Conservation (phyloP, 2,329 filamentous ascomycete species). For the Phaeosphaeriaceae sp. region DNA sequence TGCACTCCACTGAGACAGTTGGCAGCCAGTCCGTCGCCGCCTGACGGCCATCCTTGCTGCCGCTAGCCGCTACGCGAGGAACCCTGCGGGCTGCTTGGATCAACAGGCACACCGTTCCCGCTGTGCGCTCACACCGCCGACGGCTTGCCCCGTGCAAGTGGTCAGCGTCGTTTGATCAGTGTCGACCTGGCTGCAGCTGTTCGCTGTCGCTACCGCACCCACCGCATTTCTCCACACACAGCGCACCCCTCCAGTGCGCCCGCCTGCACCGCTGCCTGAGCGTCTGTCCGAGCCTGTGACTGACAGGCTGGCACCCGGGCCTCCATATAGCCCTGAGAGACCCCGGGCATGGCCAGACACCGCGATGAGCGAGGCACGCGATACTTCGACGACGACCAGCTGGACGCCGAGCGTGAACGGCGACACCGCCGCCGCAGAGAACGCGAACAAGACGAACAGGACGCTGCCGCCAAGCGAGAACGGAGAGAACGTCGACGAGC, state of each 20-base stretch:
- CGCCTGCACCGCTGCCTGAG: slow-evolving; percentile 44
- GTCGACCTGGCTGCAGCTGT: slow-evolving; percentile 35
- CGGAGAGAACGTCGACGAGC: slow-evolving; percentile 42
- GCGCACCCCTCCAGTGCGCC: slow-evolving; percentile 26
- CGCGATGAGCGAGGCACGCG: slow-evolving; percentile 40
- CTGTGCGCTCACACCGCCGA: slow-evolving; percentile 39
- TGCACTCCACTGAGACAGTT: slow-evolving; percentile 29
- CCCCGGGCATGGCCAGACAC: slow-evolving; percentile 44
- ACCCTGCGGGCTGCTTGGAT: slow-evolving; percentile 37
- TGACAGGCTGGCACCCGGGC: slow-evolving; percentile 26
- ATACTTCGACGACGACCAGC: slow-evolving; percentile 36
- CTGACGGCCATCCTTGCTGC: slow-evolving; percentile 34
- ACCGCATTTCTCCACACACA: slow-evolving; percentile 34
- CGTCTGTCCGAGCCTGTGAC: slow-evolving; percentile 38
- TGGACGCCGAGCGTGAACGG: slow-evolving; percentile 36
- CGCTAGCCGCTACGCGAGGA: slow-evolving; percentile 28
- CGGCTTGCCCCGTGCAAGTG: slow-evolving; percentile 37
- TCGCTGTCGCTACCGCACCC: slow-evolving; percentile 38
- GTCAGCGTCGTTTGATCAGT: slow-evolving; percentile 29
- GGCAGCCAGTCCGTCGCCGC: slow-evolving; percentile 34
- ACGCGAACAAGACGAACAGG: slow-evolving; percentile 35
- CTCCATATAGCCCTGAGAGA: slow-evolving; percentile 31
- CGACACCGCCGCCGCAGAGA: slow-evolving; percentile 36
- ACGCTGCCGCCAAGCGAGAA: slow-evolving; percentile 34
- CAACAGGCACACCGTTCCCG: slow-evolving; percentile 34